Conservation (phyloP, 768 basidiomycete species). For the Lactifluus rugatus region DNA sequence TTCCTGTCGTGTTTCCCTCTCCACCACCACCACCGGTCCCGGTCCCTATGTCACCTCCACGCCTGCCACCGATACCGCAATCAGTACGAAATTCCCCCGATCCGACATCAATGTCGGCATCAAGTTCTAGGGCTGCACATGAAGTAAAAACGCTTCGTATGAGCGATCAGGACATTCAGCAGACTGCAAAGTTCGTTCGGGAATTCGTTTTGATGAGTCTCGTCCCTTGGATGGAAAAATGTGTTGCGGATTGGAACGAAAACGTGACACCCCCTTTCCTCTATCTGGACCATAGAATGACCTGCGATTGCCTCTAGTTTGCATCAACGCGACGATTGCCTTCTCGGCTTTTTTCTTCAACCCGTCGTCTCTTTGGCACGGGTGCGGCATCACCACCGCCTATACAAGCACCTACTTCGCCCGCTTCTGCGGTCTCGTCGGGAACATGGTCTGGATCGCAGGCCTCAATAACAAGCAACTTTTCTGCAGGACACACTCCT, state of each 20-base stretch:
- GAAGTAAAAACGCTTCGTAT: slow-evolving; percentile 36
- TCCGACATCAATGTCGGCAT: not conserved
- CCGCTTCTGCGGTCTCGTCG: slow-evolving; percentile 28
- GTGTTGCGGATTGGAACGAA: slow-evolving; percentile 92
- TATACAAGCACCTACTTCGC: slow-evolving; percentile 31
- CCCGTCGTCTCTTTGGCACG: slow-evolving; percentile 72
- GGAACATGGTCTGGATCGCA: slow-evolving; percentile 28
- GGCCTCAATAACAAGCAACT: slow-evolving; percentile 24
- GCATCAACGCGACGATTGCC: slow-evolving; percentile 70
- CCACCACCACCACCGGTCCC: slow-evolving; percentile 58
- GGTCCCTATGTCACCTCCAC: slow-evolving; percentile 54
- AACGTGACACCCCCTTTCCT: slow-evolving; percentile 33
- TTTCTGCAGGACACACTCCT: slow-evolving; percentile 21
- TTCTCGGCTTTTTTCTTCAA: slow-evolving; percentile 78
- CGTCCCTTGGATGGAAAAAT: slow-evolving; percentile 95
- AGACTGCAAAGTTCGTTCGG: slow-evolving; percentile 66
- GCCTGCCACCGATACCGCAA: slow-evolving; percentile 44
- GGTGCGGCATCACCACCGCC: slow-evolving; percentile 31
- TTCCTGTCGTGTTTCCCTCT: slow-evolving; percentile 51
- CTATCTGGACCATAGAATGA: not conserved
- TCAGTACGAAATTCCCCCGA: slow-evolving; percentile 21
- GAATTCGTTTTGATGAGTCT: slow-evolving; percentile 87
- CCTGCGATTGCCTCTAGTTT: slow-evolving; percentile 34
- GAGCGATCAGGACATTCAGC: slow-evolving; percentile 63
- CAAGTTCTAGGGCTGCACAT: slow-evolving; percentile 26